Percentiles rank a stretch among this genome's conserved stretches.
Conservation (phyloP, 306 rosid genomes). For the Geum urbanum region DNA sequence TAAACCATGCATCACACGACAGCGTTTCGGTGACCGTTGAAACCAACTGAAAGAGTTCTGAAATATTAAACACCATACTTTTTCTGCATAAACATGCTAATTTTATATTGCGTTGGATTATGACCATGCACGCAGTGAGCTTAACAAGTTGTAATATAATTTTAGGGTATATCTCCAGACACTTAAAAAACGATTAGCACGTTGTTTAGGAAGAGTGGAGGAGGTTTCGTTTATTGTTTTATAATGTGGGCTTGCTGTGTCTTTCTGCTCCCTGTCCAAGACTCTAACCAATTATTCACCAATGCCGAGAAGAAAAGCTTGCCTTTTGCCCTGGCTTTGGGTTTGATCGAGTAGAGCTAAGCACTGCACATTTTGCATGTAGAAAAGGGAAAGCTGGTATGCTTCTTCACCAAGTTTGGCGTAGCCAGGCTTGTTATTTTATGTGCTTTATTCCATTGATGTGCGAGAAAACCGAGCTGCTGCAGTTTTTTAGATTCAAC, state of each 20-base stretch:
- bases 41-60: neutral
- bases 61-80: neutral
- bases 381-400: neutral
- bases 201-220: conserved; percentile 17
- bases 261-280: neutral
- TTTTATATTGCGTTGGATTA: conserved; percentile 8
- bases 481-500: conserved; percentile 1
- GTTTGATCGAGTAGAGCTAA: neutral
- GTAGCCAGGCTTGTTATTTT: conserved; percentile 1
- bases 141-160: neutral
- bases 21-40: neutral
- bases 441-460: conserved; percentile 4
- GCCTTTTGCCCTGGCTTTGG: neutral
- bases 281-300: neutral
- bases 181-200: conserved; percentile 27
- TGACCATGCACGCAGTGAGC: neutral
- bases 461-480: neutral
- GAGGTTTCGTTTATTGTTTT: conserved; percentile 20
- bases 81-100: conserved; percentile 10
- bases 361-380: neutral
- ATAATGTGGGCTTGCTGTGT: neutral
- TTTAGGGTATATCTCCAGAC: neutral
- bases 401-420: neutral
- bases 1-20: neutral
- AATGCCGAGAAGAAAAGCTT: neutral